These are phyloP conservation scores for Fusarium torreyae DNA, from an alignment of 2,329 filamentous ascomycete genomes.

Conservation along the genomic window DNA sequence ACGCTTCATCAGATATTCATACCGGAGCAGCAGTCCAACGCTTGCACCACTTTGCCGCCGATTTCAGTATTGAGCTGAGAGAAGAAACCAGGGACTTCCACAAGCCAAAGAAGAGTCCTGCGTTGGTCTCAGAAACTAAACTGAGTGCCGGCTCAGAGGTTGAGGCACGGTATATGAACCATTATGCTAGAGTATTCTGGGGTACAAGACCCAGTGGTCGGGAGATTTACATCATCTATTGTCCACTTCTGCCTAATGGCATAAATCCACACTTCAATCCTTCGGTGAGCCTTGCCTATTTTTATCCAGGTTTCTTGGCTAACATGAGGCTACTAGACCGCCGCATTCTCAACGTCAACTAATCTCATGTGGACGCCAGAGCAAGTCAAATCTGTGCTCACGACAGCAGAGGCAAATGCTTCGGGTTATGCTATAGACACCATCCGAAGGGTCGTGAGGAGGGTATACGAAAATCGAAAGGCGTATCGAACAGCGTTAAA, in stretches of 20 bases:
- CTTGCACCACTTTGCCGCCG: constrained; percentile 41
- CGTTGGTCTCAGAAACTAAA: fast-evolving
- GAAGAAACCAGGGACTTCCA: constrained; percentile 12
- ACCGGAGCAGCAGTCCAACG: constrained; percentile 36
- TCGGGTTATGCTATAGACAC: constrained; percentile 32
- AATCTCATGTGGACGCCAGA: constrained; percentile 46
- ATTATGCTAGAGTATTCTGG: constrained; percentile 39
- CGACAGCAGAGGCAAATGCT: constrained; percentile 27
- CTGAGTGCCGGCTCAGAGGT: fast-evolving
- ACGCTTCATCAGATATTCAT: constrained; percentile 42
- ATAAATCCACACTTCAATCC: constrained; percentile 29
- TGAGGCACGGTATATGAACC: constrained; percentile 3
- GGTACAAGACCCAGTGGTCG: constrained; percentile 22
- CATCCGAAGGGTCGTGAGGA: constrained; percentile 29
- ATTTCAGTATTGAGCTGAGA: constrained; percentile 30
- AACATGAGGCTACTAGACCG: neutral
- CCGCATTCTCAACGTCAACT: constrained; percentile 42
- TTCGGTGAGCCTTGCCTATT: constrained; percentile 14
- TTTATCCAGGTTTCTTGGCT: fast-evolving
- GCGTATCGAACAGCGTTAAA: too few species aligned
- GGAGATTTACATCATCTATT: constrained; percentile 37
- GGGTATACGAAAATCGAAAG: constrained; percentile 33
- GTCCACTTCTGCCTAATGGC: constrained; percentile 36
- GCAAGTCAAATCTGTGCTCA: constrained; percentile 32
- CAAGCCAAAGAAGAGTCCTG: fast-evolving